phyloP scores from a whole-genome alignment of 2,329 filamentous ascomycete genomes.

The Trichoderma sp. region DNA sequence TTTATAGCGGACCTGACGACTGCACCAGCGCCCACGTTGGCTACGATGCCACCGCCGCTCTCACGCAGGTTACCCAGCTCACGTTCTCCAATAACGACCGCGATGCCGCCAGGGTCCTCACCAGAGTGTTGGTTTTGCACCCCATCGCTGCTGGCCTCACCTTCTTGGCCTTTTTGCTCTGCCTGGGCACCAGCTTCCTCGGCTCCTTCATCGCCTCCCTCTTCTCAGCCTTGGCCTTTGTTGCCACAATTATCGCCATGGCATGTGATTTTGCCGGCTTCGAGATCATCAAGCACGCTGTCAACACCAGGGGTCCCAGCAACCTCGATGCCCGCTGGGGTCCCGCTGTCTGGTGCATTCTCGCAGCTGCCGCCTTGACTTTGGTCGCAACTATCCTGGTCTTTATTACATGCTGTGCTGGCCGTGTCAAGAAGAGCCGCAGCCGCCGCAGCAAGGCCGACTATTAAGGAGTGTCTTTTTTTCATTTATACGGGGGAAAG shows the following conservation, averaged over 20 bases:
- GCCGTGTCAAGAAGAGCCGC: constrained; percentile 39
- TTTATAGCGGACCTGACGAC: constrained; percentile 36
- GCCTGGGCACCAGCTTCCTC: constrained; percentile 49
- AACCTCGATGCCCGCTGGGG: constrained; percentile 48
- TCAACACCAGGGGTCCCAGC: constrained; percentile 47
- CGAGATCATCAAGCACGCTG: constrained; percentile 49
- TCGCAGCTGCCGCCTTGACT: constrained; percentile 53
- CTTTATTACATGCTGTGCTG: constrained; percentile 59
- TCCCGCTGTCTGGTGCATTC: constrained; percentile 55
- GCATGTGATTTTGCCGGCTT: constrained; percentile 58
- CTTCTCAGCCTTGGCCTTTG: constrained; percentile 48
- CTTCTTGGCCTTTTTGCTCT: constrained; percentile 58
- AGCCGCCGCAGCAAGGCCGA: constrained; percentile 18
- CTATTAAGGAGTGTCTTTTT: constrained; percentile 21
- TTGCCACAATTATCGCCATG: constrained; percentile 48
- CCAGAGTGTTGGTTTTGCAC: constrained; percentile 60
- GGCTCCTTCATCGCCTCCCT: constrained; percentile 52
- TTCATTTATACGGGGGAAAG: background rate
- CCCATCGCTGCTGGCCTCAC: constrained; percentile 55
- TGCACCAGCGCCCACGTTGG: constrained; percentile 51
- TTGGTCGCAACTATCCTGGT: constrained; percentile 56
- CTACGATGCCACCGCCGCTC: constrained; percentile 51
- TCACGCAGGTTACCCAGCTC: constrained; percentile 38
- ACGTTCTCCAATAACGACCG: constrained; percentile 42
- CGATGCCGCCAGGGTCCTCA: constrained; percentile 48